Evolutionary conservation across 2,329 filamentous ascomycete genomes (phyloP).

Genomic region (Didymella pomorum): DNA sequence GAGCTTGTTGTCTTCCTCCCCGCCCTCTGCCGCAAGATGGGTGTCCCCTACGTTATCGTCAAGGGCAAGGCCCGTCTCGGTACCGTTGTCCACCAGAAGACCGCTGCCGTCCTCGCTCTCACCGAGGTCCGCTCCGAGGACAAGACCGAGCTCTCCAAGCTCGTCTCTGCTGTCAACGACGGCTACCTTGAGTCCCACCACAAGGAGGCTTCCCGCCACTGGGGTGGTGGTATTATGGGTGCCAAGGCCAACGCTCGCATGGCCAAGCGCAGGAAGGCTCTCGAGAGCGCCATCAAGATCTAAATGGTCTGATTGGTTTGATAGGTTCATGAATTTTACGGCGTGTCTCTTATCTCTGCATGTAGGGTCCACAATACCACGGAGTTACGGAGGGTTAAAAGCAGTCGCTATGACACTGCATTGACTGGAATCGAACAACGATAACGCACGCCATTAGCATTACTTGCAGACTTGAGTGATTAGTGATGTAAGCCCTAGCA

Average conservation of each 20-base stretch:
- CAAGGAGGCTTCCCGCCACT: slow-evolving; percentile 89
- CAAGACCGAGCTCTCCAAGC: slow-evolving; percentile 97
- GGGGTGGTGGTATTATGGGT: slow-evolving; percentile 99
- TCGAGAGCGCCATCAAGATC: slow-evolving; percentile 97
- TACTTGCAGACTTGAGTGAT: slow-evolving; percentile 29
- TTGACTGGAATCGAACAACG: slow-evolving; percentile 48
- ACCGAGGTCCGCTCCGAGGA: slow-evolving; percentile 98
- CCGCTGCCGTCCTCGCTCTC: slow-evolving; percentile 91
- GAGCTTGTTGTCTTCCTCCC: slow-evolving; percentile 99
- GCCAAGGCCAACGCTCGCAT: slow-evolving; percentile 82
- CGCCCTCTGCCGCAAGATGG: slow-evolving; percentile 99
- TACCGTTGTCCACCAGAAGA: slow-evolving; percentile 99
- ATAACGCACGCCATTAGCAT: slow-evolving; percentile 45
- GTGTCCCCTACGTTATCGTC: slow-evolving; percentile 94
- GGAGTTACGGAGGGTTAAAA: slow-evolving; percentile 53
- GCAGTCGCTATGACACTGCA: slow-evolving; percentile 41
- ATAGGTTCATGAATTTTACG: slow-evolving; percentile 44
- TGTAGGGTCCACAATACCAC: slow-evolving; percentile 51
- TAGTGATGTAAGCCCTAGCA: slow-evolving; percentile 27
- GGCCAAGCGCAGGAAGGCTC: slow-evolving; percentile 92
- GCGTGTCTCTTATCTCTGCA: slow-evolving; percentile 53
- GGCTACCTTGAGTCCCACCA: slow-evolving; percentile 90
- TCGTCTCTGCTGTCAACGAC: slow-evolving; percentile 95
- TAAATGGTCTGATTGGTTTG: slow-evolving; percentile 61
- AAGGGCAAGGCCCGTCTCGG: slow-evolving; percentile 99